phyloP scores from a whole-genome alignment of 148 eudicot genomes.

The Dysphania ambrosioides region DNA sequence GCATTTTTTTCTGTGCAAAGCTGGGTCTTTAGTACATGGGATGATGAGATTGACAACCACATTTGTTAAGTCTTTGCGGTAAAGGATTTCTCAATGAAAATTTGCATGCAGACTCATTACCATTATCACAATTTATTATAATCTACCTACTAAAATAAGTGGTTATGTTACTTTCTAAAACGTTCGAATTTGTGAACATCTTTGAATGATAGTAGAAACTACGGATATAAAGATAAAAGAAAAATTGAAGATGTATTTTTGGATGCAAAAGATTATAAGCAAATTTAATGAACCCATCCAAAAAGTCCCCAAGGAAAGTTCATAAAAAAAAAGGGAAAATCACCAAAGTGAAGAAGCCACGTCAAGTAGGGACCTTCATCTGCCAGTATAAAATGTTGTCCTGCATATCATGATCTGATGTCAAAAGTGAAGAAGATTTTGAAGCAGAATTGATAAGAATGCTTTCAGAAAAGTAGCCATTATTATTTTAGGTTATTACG shows the following conservation, averaged over 20 bases:
- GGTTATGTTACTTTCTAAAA: not conserved
- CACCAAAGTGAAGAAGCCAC: constrained; percentile 15
- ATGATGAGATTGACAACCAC: no score
- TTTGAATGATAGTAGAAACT: no score
- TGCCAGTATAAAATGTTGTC: constrained; percentile 16
- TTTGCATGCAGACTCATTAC: not conserved
- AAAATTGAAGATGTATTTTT: no score
- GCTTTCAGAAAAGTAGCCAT: constrained; percentile 15
- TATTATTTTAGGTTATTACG: not conserved
- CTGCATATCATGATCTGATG: constrained; percentile 26
- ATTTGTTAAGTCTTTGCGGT: no score
- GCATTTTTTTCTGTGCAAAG: no score
- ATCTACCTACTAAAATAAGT: not conserved
- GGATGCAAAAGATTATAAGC: not conserved
- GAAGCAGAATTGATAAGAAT: constrained; percentile 28
- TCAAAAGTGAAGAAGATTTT: constrained; percentile 26
- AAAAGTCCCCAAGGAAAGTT: not conserved
- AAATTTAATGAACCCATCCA: not conserved
- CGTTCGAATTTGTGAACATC: not conserved
- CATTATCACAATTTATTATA: not conserved
- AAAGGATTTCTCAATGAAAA: not conserved
- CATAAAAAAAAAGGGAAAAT: not conserved
- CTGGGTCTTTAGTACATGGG: not conserved
- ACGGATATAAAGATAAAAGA: no score
- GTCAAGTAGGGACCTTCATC: constrained; percentile 17